Percentiles rank a stretch among this genome's conserved stretches.
phyloP scores from a whole-genome alignment of 257 asterid species.

The Nicotiana obtusifolia region DNA sequence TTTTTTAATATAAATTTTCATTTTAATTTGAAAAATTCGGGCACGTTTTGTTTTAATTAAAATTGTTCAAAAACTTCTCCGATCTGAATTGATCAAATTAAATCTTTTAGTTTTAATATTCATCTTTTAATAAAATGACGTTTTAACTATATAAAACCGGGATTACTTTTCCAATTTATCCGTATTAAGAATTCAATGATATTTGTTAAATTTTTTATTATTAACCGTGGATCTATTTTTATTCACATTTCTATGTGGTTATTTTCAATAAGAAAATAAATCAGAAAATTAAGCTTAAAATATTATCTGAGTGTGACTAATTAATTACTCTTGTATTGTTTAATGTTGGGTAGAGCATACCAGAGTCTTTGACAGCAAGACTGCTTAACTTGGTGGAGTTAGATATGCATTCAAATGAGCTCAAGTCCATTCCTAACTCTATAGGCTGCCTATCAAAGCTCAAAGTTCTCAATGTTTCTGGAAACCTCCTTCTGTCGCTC shows the following conservation, averaged over 20 bases:
- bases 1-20: too few relatives aligned
- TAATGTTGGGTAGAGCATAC: conserved; percentile 48
- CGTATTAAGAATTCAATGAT: too few relatives aligned
- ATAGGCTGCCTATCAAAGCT: conserved; percentile 84
- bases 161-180: too few relatives aligned
- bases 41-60: too few relatives aligned
- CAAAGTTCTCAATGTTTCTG: conserved; percentile 66
- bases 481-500: conserved; percentile 56
- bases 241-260: neutral
- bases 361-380: conserved; percentile 80
- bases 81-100: too few relatives aligned
- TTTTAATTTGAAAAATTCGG: too few relatives aligned
- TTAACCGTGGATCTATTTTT: too few relatives aligned
- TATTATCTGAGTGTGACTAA: neutral
- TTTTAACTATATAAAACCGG: too few relatives aligned
- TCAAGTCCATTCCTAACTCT: conserved; percentile 70
- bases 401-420: conserved; percentile 81
- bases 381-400: conserved; percentile 54
- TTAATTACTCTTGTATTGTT: neutral
- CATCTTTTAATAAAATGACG: too few relatives aligned
- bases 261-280: neutral
- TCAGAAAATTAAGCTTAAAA: neutral
- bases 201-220: too few relatives aligned
- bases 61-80: too few relatives aligned
- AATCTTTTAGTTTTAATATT: too few relatives aligned